Base-by-base conservation (phyloP, 805 yeast species). In the Osmozyma mogii region DNA sequence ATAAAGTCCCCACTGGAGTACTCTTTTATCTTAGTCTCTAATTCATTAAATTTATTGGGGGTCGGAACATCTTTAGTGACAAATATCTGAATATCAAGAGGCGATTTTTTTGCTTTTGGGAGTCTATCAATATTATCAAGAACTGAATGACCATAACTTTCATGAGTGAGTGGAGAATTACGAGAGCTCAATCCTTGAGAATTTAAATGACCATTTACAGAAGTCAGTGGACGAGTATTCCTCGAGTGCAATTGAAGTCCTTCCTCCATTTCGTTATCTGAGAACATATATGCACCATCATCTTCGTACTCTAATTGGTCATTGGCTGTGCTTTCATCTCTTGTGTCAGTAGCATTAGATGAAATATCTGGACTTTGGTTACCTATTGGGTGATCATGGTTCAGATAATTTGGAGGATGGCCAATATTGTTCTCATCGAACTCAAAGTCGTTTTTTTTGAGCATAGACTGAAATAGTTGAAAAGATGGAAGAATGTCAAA, bases 401-500 rank as follows among this genome's bases (percentile, higher is more conserved):
- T n/a, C n/a, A n/a, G n/a, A 33, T 64, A 62, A 3, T 30, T 47
- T 4, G 70, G 70, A 2, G 68, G 67, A 4, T 34, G 24, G 0
- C 51, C 52, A 12, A 47, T 32, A 9, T 51, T 39, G 29, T 55
- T 48, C 32, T 63, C 68, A 29, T 46, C 48, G 29, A 61, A 60
- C 34, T 63, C 66, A 17, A 41, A 40, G 31, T 57, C 62, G 46
- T 67, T 45, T 48, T 74, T 31, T 45, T 62, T 37, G 54, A 68
- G 40, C 44, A 67, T 52, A 42, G 69, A 66, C 41, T 72, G 75
- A 43, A 74, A 76, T 77, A 78, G 72, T 37, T 77, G 81, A 44
- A 77, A 78, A 0, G 84, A 75, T 0, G 84, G 87, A 20, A 78
- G 49, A 2, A 78, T 69, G 41, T 78, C 84, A 29, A 73, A 64